phyloP scores from a whole-genome alignment of 2,329 filamentous ascomycete species.

The Colletotrichum acutatum region DNA sequence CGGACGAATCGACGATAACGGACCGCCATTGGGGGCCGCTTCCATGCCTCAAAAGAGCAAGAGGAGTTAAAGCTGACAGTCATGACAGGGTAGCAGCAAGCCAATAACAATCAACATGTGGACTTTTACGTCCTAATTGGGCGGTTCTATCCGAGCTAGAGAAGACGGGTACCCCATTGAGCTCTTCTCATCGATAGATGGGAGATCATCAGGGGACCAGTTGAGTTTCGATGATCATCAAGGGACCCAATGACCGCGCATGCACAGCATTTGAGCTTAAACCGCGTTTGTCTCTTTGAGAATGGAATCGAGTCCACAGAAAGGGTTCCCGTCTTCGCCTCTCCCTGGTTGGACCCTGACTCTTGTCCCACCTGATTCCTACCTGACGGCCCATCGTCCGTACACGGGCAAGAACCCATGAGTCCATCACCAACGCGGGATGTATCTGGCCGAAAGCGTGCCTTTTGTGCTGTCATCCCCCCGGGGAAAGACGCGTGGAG shows the following conservation, averaged over 20 bases:
- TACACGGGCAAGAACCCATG: constrained; percentile 7
- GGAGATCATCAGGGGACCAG: background rate
- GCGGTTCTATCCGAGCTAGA: background rate
- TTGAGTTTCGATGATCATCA: background rate
- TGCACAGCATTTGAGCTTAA: background rate
- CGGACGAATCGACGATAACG: constrained; percentile 8
- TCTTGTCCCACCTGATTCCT: constrained; percentile 18
- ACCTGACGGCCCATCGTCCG: constrained; percentile 23
- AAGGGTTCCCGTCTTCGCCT: background rate
- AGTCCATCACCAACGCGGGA: constrained; percentile 1
- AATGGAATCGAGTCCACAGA: background rate
- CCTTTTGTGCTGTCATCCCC: background rate
- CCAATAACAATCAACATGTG: background rate
- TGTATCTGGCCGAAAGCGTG: background rate
- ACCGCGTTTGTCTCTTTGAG: background rate
- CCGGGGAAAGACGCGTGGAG: background rate
- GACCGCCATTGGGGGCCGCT: background rate
- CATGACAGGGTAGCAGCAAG: background rate
- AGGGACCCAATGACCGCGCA: background rate
- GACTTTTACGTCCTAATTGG: constrained; percentile 13
- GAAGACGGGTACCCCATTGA: background rate
- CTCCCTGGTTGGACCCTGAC: background rate
- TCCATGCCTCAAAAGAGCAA: background rate
- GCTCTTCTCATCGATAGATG: background rate
- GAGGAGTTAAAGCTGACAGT: background rate